phyloP scores from a whole-genome alignment of 2,329 filamentous ascomycete species.

The Aureobasidium subglaciale region DNA sequence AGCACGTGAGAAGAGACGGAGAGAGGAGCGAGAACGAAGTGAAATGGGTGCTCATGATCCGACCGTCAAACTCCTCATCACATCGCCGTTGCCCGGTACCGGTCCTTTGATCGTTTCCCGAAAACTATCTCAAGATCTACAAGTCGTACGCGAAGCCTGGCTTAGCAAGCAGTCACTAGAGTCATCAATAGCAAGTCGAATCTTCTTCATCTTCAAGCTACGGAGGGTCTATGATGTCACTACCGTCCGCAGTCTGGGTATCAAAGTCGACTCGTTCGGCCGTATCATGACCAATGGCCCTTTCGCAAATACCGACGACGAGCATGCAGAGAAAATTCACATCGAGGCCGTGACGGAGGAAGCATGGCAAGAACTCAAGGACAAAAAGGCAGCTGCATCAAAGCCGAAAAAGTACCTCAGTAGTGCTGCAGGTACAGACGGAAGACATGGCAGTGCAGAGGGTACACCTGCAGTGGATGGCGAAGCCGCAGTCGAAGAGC shows the following conservation, averaged over 20 bases:
- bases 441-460: slow-evolving; percentile 12
- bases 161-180: slow-evolving; percentile 43
- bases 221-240: slow-evolving; percentile 68
- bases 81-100: slow-evolving; percentile 56
- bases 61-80: slow-evolving; percentile 59
- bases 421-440: slow-evolving; percentile 13
- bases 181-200: slow-evolving; percentile 41
- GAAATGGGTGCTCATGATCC: slow-evolving; percentile 34
- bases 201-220: slow-evolving; percentile 75
- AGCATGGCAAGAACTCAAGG: slow-evolving; percentile 46
- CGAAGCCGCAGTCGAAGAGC: slow-evolving; percentile 24
- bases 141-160: slow-evolving; percentile 63
- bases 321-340: slow-evolving; percentile 54
- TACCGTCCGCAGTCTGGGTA: slow-evolving; percentile 61
- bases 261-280: slow-evolving; percentile 42
- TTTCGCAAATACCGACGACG: slow-evolving; percentile 44
- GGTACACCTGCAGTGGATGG: slow-evolving; percentile 18
- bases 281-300: slow-evolving; percentile 32
- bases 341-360: slow-evolving; percentile 72
- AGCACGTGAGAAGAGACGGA: slow-evolving; percentile 34
- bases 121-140: slow-evolving; percentile 60
- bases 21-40: slow-evolving; percentile 23
- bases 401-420: slow-evolving; percentile 5
- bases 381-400: slow-evolving; percentile 34
- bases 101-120: slow-evolving; percentile 57